Evolutionary conservation across 2,329 filamentous ascomycete species (phyloP).

Genomic region (Cercospora sp.): DNA sequence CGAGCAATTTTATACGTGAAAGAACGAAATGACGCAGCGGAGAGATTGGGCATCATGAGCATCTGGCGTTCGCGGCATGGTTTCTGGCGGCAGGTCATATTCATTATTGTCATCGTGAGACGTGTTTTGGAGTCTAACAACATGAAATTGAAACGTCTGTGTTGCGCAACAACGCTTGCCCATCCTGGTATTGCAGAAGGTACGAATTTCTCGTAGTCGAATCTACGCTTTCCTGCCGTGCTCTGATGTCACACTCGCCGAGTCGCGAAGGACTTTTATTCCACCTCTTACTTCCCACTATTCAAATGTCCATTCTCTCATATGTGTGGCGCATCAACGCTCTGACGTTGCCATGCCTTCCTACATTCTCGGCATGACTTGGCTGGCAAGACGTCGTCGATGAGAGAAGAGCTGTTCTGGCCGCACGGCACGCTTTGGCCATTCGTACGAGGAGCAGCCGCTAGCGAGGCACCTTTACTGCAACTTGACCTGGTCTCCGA

Average conservation of each 20-base stretch:
- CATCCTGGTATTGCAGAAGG: background rate
- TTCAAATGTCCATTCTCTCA: background rate
- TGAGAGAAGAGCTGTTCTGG: background rate
- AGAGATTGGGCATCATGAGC: background rate
- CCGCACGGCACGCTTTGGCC: background rate
- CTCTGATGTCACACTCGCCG: background rate
- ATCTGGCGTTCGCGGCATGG: background rate
- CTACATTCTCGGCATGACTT: background rate
- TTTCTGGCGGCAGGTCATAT: background rate
- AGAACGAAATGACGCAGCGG: no score
- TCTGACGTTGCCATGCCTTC: background rate
- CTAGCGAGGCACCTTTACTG: background rate
- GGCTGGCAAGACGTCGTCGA: background rate
- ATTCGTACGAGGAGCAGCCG: background rate
- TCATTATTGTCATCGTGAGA: background rate
- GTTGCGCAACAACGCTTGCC: background rate
- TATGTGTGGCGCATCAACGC: background rate
- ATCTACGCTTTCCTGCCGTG: background rate
- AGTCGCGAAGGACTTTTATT: background rate
- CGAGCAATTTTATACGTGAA: background rate
- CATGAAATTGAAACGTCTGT: background rate
- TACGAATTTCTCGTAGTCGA: background rate
- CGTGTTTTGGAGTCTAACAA: background rate
- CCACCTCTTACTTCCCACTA: background rate
- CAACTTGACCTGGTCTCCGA: background rate